Base-by-base conservation (phyloP, 371 early-diverging fungal genomes). In the Capillidium rhysosporum region DNA sequence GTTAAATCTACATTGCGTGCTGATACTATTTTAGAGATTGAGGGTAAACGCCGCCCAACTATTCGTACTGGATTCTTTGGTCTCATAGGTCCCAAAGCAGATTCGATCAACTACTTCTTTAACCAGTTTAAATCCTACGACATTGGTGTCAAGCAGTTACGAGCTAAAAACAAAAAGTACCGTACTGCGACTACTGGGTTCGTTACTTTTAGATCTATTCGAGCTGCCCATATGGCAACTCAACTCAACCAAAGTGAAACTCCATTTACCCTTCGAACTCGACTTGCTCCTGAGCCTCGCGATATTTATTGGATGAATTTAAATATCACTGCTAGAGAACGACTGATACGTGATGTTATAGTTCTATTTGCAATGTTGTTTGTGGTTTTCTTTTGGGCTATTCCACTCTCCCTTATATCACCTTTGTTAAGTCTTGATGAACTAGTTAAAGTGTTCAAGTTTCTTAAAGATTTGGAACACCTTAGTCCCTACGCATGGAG, bases 291-390 rank as follows among this genome's bases (percentile, higher is more conserved):
- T 0, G 92, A 92, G 57, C 95, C 95, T 26, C 76, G 90, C 34
- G 92, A 89, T 62, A 65, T 94, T 9, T 72, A 78, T 58, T 94
- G 95, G 95, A 65, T 73, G 49, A 88, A 87, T 61, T 60, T 91
- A 21, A 73, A 78, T 54, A 68, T 73, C 16, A 63, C 63, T 45
- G 70, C 72, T 31, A 63, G 67, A 41, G 66, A 69, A 16, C 68
- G 61, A 20, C 47, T 69, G 23, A 48, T 73, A 39, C 69, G 71
- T 40, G 68, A 66, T 52, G 49, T 71, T 21, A 69, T 77, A 0
- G 69, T 73, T 46, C 62, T 61, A 56, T 65, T 62, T 14, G 68
- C 69, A 1, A 73, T 77, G 2, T 75, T 69, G 69, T 70, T 68
- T 55, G 67, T 70, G n/a, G 40, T 77, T 12, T 65, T 83, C 40